Evolutionary conservation across 208 protist genomes (phyloP), one percentile per base, ranked within the genome.

Genomic region (Crithidia fasciculata): DNA sequence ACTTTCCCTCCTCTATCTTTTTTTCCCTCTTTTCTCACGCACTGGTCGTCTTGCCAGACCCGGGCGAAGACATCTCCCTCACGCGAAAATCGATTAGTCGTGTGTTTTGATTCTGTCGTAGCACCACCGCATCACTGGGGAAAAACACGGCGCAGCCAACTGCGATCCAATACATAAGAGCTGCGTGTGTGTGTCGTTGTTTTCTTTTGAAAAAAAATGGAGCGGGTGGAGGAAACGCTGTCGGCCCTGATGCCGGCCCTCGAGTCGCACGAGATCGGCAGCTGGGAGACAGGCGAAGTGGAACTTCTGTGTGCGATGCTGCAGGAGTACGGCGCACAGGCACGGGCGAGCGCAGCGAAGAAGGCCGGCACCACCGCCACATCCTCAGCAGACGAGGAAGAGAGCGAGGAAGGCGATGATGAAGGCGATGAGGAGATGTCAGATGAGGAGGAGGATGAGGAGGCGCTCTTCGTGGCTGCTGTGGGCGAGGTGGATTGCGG

Each of bases 401-500:
- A 52, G 18, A 28, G 40, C 16, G 15, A 44, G n/a, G 28, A 61
- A 5, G 37, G 36, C 2, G 45, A 58, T 15, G 73, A 69, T 28
- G 62, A 62, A 13, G 61, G 66, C 36, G 47, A 43, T 5, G 57
- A 47, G 39, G 40, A 39, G 13, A 66, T 57, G 15, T 43, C 67
- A 15, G 66, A 80, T 10, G 69, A 75, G 12, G 73, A 83, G 18
- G 80, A 66, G n/a, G 80, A 77, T 5, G 74, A 84, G 16, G 81
- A 69, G 40, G 75, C 82, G 40, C 76, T 73, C 5, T 75, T 82
- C 41, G 53, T 77, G 28, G 54, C 63, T 12, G 76, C 78, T 3
- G 77, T 92, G 2, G 59, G 59, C 44, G 90, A 82, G 66, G 78
- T 92, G 47, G 85, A 88, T 56, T 68, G 73, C n/a, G 76, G 70